Percentiles rank a stretch among this genome's conserved stretches.
Evolutionary conservation across 1,284 basidiomycete species (phyloP).

Genomic region (Fomes fomentarius): DNA sequence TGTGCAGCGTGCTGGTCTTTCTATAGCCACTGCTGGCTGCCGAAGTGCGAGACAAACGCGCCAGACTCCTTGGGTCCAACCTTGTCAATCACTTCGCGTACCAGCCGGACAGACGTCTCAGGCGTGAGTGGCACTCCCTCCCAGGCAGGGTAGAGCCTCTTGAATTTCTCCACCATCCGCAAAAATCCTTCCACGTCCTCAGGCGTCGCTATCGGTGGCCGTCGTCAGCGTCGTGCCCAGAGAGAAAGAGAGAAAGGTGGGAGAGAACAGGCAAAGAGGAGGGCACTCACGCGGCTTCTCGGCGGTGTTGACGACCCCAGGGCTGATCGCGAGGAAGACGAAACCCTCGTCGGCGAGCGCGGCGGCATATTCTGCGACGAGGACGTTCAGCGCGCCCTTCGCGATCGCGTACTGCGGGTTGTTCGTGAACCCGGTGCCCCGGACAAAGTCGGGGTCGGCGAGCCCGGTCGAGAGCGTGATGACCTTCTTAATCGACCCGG

Average conservation of each 20-base stretch:
- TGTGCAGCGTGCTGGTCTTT: too few relatives aligned
- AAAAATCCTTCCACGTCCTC: conserved; percentile 24
- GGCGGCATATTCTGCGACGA: conserved; percentile 40
- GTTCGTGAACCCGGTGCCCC: conserved; percentile 14
- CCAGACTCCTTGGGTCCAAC: conserved; percentile 35
- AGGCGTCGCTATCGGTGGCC: conserved; percentile 23
- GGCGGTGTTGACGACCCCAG: conserved; percentile 40
- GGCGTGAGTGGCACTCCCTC: conserved; percentile 35
- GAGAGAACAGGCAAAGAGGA: too few relatives aligned
- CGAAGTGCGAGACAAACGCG: conserved; percentile 40
- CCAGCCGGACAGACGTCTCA: conserved; percentile 34
- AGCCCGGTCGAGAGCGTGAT: conserved; percentile 36
- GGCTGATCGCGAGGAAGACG: conserved; percentile 39
- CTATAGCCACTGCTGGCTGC: conserved; percentile 23
- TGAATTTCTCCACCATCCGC: conserved; percentile 24
- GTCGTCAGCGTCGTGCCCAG: not conserved
- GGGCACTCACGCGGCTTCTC: conserved; percentile 18
- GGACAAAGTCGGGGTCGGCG: conserved; percentile 34
- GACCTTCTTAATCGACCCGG: conserved; percentile 41
- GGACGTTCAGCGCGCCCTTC: conserved; percentile 44
- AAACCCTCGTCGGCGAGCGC: conserved; percentile 40
- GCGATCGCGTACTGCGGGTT: conserved; percentile 36
- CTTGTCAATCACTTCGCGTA: conserved; percentile 35
- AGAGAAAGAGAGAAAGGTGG: not conserved
- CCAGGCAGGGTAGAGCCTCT: conserved; percentile 29